These are phyloP conservation scores for Delitschia confertaspora DNA, from an alignment of 495 filamentous ascomycete genomes.

Conservation along the genomic window DNA sequence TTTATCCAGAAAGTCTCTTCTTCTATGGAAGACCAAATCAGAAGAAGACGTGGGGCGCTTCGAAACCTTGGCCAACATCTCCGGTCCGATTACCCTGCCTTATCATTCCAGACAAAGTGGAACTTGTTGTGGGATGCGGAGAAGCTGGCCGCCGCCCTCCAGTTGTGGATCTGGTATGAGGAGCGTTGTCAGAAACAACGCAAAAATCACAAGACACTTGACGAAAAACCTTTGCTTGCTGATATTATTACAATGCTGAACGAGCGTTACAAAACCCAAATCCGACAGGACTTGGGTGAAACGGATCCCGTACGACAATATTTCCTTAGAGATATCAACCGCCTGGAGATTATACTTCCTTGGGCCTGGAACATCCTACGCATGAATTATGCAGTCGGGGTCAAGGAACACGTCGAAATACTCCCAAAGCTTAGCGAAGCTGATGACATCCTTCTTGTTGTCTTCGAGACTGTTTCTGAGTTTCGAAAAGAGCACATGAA, in stretches of 20 bases:
- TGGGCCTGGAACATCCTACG: conserved; percentile 68
- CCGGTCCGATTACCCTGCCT: conserved; percentile 42
- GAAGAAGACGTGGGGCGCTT: conserved; percentile 57
- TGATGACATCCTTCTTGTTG: conserved; percentile 63
- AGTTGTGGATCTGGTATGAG: conserved; percentile 72
- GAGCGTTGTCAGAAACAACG: conserved; percentile 23
- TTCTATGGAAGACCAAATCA: conserved; percentile 72
- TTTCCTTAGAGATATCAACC: conserved; percentile 69
- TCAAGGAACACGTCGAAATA: conserved; percentile 16
- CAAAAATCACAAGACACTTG: conserved; percentile 37
- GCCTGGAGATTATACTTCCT: conserved; percentile 63
- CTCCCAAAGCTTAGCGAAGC: conserved; percentile 47
- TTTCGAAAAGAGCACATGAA: conserved; percentile 61
- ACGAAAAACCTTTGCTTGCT: conserved; percentile 44
- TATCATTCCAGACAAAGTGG: conserved; percentile 64
- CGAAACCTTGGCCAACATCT: conserved; percentile 62
- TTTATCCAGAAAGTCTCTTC: conserved; percentile 62
- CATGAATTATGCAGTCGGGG: conserved; percentile 46
- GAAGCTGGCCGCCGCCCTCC: conserved; percentile 73
- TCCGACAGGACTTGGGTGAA: conserved; percentile 49
- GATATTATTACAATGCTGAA: conserved; percentile 62
- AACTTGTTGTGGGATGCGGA: conserved; percentile 81
- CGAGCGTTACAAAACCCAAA: conserved; percentile 58
- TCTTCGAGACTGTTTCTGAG: conserved; percentile 60
- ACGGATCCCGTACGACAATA: conserved; percentile 67